Percentiles rank a stretch among this genome's conserved stretches.
These are phyloP conservation scores for Apiotrichum sp. DNA, from an alignment of 1,284 basidiomycete species.

Conservation along the genomic window DNA sequence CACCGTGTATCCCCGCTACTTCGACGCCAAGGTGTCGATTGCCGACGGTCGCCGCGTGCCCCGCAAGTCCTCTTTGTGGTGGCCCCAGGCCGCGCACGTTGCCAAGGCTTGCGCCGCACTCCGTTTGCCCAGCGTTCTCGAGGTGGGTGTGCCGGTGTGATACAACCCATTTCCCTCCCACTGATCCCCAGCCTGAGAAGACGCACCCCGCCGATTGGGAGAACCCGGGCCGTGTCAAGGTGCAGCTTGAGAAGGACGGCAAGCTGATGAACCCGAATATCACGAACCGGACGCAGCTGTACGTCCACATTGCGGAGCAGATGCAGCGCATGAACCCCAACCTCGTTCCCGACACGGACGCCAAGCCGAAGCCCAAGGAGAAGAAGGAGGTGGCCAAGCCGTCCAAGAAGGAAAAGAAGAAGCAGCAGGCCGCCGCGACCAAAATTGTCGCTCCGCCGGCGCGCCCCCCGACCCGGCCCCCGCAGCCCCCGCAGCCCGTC, in stretches of 20 bases:
- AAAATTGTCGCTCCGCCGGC: background rate
- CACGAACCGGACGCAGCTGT: conserved; percentile 75
- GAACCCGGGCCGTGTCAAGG: conserved; percentile 86
- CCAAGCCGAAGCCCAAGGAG: conserved; percentile 8
- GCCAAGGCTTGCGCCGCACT: conserved; percentile 72
- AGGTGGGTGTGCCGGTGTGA: conserved; percentile 39
- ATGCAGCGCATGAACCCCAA: conserved; percentile 69
- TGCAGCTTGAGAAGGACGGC: conserved; percentile 81
- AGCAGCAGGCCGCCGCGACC: conserved; percentile 4
- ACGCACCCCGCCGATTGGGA: conserved; percentile 93
- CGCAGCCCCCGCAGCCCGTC: conserved; percentile 34
- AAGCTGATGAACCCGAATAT: conserved; percentile 63
- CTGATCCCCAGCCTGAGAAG: conserved; percentile 54
- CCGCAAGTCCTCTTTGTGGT: conserved; percentile 78
- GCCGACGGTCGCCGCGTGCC: conserved; percentile 75
- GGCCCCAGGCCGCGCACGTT: conserved; percentile 87
- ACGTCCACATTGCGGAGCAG: conserved; percentile 66
- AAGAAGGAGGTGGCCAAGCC: background rate
- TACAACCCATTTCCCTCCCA: conserved; percentile 12
- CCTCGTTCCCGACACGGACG: conserved; percentile 46
- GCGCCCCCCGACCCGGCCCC: conserved; percentile 28
- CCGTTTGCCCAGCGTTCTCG: conserved; percentile 73
- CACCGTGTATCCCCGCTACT: conserved; percentile 91
- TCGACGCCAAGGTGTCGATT: conserved; percentile 88
- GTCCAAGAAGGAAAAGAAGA: background rate